These are phyloP conservation scores for Vitis hybrid DNA, from an alignment of 177 flowering plant genomes.

Conservation along the genomic window DNA sequence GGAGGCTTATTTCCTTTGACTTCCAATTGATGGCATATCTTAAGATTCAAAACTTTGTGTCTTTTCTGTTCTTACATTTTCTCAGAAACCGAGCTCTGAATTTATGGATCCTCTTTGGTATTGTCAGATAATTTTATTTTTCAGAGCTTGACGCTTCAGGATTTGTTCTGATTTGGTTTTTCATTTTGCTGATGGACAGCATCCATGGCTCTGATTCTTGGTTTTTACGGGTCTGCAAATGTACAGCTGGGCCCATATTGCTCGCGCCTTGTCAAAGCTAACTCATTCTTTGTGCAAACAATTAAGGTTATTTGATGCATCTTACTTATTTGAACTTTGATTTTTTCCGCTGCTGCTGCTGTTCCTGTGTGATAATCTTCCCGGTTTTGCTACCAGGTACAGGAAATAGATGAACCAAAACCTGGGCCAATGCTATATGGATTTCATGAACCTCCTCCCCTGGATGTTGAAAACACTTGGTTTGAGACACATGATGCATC, in stretches of 20 bases:
- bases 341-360: background rate
- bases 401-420: slow-evolving; percentile 28
- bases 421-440: slow-evolving; percentile 60
- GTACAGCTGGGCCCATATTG: slow-evolving; percentile 61
- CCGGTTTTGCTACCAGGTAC: slow-evolving; percentile 35
- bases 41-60: background rate
- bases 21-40: too few relatives aligned
- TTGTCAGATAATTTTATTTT: background rate
- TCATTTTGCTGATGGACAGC: slow-evolving; percentile 40
- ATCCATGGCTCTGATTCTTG: slow-evolving; percentile 64
- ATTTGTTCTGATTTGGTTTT: slow-evolving; percentile 6
- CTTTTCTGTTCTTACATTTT: background rate
- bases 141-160: background rate
- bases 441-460: slow-evolving; percentile 48
- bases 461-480: slow-evolving; percentile 54
- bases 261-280: slow-evolving; percentile 55
- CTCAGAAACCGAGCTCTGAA: background rate
- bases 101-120: background rate
- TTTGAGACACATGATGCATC: slow-evolving; percentile 40
- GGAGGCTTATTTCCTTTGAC: too few relatives aligned
- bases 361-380: slow-evolving; percentile 5
- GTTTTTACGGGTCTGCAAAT: slow-evolving; percentile 54
- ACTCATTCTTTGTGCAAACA: slow-evolving; percentile 54
- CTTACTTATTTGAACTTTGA: background rate
- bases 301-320: slow-evolving; percentile 46